A percentile compares a stretch with the other conserved stretches of the same genome.
These are phyloP conservation scores for Trametes coccinea DNA, from an alignment of 768 basidiomycete genomes.

Conservation along the genomic window DNA sequence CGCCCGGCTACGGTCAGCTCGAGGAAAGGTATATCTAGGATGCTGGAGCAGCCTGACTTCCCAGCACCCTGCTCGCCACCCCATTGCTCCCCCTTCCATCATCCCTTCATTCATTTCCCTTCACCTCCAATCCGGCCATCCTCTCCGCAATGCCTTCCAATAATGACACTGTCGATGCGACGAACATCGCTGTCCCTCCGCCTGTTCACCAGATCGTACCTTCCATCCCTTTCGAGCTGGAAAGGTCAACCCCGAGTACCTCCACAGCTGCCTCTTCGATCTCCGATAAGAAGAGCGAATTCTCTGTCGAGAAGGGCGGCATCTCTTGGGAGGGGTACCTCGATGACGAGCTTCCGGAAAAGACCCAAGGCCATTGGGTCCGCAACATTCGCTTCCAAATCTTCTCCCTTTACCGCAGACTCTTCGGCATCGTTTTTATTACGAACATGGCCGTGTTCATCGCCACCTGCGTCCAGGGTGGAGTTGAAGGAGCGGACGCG, in stretches of 20 bases:
- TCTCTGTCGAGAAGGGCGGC: constrained; percentile 25
- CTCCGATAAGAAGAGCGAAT: constrained; percentile 18
- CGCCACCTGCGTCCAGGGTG: constrained; percentile 36
- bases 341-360: constrained; percentile 48
- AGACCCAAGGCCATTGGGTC: constrained; percentile 42
- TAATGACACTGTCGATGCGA: not conserved
- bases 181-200: constrained; percentile 2
- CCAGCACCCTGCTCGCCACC: not conserved
- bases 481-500: constrained; percentile 33
- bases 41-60: not conserved
- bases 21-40: constrained; percentile 10
- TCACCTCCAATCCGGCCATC: not conserved
- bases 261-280: constrained; percentile 19
- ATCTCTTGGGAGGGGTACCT: constrained; percentile 49
- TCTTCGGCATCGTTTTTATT: constrained; percentile 51
- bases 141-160: constrained; percentile 5
- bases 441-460: constrained; percentile 50
- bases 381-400: constrained; percentile 54
- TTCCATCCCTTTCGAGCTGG: not conserved
- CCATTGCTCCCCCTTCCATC: not conserved
- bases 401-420: constrained; percentile 52
- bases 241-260: constrained; percentile 1
- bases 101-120: not conserved
- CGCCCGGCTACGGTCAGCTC: not conserved
- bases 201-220: not conserved